Evolutionary conservation across 2,329 filamentous ascomycete genomes (phyloP), one percentile per base, ranked within the genome.

Genomic region (Hirsutella minnesotensis): DNA sequence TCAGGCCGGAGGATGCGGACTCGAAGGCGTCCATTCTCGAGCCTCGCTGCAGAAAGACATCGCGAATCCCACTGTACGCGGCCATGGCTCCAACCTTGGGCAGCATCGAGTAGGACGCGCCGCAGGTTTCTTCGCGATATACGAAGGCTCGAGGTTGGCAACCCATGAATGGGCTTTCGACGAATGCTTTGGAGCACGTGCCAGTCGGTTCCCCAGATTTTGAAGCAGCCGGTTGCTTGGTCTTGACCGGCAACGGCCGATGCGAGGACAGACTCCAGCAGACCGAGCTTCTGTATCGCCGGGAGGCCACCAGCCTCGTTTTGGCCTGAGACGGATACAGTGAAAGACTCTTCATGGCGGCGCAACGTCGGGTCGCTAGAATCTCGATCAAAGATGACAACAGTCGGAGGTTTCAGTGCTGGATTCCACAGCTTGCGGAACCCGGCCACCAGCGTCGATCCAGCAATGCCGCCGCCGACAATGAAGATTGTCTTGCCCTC

Each of bases 321-420:
- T 31, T 60, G 52, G 5, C 64, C 64, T 8, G 61, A 53, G 5
- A 69, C 52, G 2, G 64, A 65, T 15, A 69, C 48, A 12, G 56
- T 63, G 48, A 67, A 69, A 13, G 58, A 40, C 33, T 47, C 43
- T 20, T 24, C 62, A 40, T 64, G 57, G 5, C 64, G 55, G 13
- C 55, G 50, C 3, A 51, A 45, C 15, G 44, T 49, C 3, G 52
- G 44, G 16, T 63, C 56, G 31, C 52, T 44, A 10, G 54, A 46
- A 41, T 69, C 65, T 21, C 68, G 63, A 21, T 71, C 68, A 48
- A 64, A 67, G 39, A 70, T 55, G 38, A 55, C 51, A 37, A 70
- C 52, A 4, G 47, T 53, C 1, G 66, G 66, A 0, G 56, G 54
- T 19, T 50, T 46, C 29, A 53, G 39, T 0, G 43, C 41, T 2